These are phyloP conservation scores for Bruguiera gymnorhiza DNA, from an alignment of 345 rosid genomes.

Conservation along the genomic window DNA sequence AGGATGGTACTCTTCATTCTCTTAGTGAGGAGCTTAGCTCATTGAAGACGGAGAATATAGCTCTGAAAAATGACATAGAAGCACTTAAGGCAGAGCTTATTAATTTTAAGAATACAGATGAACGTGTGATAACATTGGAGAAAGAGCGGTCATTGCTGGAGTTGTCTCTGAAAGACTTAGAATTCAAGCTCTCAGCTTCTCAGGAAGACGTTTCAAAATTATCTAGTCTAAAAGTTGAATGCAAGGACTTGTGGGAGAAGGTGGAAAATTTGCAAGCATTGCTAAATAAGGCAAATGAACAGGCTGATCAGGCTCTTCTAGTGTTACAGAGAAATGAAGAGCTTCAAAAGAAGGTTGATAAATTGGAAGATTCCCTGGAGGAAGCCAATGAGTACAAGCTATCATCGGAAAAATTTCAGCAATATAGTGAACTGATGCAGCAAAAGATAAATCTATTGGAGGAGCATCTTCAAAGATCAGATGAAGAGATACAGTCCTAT, in stretches of 20 bases:
- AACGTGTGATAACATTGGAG: constrained; percentile 63
- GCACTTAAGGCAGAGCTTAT: constrained; percentile 51
- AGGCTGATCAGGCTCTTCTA: constrained; percentile 77
- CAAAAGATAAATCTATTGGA: constrained; percentile 76
- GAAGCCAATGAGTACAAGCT: constrained; percentile 67
- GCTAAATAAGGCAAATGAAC: constrained; percentile 65
- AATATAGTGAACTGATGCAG: constrained; percentile 79
- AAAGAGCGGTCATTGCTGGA: constrained; percentile 56
- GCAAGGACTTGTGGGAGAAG: constrained; percentile 63
- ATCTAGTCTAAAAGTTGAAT: constrained; percentile 63
- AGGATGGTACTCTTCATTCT: constrained; percentile 34
- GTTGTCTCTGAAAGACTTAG: constrained; percentile 71
- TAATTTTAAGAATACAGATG: constrained; percentile 52
- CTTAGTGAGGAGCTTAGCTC: constrained; percentile 60
- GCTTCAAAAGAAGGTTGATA: constrained; percentile 69
- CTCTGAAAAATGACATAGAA: constrained; percentile 65
- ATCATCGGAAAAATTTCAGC: constrained; percentile 70
- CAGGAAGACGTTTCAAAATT: constrained; percentile 67
- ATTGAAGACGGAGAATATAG: constrained; percentile 59
- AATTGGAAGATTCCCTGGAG: constrained; percentile 72
- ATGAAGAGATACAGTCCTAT: constrained; percentile 74
- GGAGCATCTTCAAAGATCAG: constrained; percentile 80
- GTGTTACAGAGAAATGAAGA: constrained; percentile 85
- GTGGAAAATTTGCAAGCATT: constrained; percentile 64
- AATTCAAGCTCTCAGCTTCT: constrained; percentile 60